A percentile compares a stretch with the other conserved stretches of the same genome.
phyloP scores from a whole-genome alignment of 2,329 filamentous ascomycete species.

The Xylaria sp. region DNA sequence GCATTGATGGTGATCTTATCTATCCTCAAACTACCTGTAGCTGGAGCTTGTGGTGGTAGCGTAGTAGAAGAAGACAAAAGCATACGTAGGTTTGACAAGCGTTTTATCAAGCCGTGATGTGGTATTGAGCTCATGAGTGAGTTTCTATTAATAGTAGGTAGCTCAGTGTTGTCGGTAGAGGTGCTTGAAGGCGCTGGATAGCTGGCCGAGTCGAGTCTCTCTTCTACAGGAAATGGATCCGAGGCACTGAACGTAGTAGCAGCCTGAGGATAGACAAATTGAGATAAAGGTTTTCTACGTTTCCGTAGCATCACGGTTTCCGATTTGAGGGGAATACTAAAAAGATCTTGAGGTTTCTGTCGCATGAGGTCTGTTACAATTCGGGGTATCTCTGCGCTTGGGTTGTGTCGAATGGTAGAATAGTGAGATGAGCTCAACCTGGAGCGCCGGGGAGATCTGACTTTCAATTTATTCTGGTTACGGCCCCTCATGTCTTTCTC shows the following conservation, averaged over 20 bases:
- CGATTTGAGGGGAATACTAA: conserved; percentile 40
- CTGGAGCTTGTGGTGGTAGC: conserved; percentile 5
- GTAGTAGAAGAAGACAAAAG: conserved; percentile 38
- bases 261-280: conserved; percentile 20
- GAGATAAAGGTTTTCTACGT: conserved; percentile 34
- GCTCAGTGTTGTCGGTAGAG: conserved; percentile 22
- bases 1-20: conserved; percentile 21
- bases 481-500: conserved; percentile 24
- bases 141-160: conserved; percentile 23
- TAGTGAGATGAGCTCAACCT: conserved; percentile 34
- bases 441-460: conserved; percentile 43
- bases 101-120: conserved; percentile 42
- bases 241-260: conserved; percentile 9
- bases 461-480: conserved; percentile 41
- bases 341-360: conserved; percentile 45
- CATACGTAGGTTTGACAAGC: conserved; percentile 44
- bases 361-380: conserved; percentile 37
- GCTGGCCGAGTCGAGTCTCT: conserved; percentile 11
- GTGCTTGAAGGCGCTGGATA: conserved; percentile 26
- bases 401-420: conserved; percentile 43
- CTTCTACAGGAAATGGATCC: conserved; percentile 7
- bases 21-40: conserved; percentile 16
- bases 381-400: conserved; percentile 32
- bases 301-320: conserved; percentile 36
- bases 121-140: conserved; percentile 30